Evolutionary conservation across 164 flowering plant species (phyloP).

Genomic region (Magnolia changhungtana): DNA sequence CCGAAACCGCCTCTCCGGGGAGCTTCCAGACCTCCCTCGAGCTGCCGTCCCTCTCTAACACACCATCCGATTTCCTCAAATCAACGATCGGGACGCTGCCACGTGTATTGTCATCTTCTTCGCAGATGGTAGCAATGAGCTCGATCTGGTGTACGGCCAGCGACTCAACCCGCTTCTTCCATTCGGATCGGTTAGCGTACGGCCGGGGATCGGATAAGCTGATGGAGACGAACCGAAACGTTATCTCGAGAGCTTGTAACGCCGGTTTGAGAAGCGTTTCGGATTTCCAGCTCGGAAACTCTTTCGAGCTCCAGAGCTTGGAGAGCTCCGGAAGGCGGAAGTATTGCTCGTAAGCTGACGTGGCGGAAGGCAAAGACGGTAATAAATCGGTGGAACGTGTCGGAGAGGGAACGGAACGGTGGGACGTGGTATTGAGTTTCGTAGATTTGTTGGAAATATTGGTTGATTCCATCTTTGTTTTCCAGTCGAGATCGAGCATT

Average conservation of each 20-base stretch:
- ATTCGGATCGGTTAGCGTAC: conserved; percentile 61
- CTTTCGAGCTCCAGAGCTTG: conserved; percentile 51
- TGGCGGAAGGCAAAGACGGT: conserved; percentile 29
- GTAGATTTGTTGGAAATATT: conserved; percentile 15
- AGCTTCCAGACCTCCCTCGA: conserved; percentile 74
- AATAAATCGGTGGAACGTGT: conserved; percentile 8
- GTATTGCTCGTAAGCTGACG: conserved; percentile 67
- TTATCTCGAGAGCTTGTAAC: conserved; percentile 72
- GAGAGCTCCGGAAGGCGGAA: conserved; percentile 64
- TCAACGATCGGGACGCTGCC: conserved; percentile 60
- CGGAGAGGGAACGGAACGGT: conserved; percentile 6
- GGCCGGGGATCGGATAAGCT: conserved; percentile 69
- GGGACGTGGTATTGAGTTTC: conserved; percentile 10
- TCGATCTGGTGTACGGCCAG: conserved; percentile 55
- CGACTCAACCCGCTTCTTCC: conserved; percentile 68
- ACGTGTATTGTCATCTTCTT: conserved; percentile 38
- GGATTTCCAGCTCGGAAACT: conserved; percentile 64
- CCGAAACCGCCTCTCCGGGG: conserved; percentile 33
- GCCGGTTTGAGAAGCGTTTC: conserved; percentile 72
- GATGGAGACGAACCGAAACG: conserved; percentile 76
- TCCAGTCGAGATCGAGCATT: conserved; percentile 40
- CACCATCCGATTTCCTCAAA: conserved; percentile 43
- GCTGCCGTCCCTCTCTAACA: conserved; percentile 51
- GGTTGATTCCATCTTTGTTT: conserved; percentile 21
- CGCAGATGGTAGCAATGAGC: conserved; percentile 58